phyloP scores from a whole-genome alignment of 2,329 filamentous ascomycete genomes.

The Hypocrella siamensis region DNA sequence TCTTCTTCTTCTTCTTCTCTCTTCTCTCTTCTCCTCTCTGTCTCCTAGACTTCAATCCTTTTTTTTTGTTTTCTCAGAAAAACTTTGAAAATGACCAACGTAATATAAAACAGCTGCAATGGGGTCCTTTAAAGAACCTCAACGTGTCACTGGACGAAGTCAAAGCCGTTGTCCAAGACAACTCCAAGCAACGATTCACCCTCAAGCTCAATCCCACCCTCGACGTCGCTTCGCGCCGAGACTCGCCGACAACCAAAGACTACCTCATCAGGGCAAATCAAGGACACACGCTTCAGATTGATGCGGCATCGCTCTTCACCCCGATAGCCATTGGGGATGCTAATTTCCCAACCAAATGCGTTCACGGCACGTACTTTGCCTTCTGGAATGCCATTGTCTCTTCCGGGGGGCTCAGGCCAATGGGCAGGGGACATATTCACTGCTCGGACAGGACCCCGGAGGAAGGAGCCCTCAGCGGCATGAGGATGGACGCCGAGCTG shows the following conservation, averaged over 20 bases:
- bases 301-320: slow-evolving; percentile 54
- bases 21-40: slow-evolving; percentile 1
- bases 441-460: slow-evolving; percentile 51
- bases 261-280: slow-evolving; percentile 93
- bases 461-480: slow-evolving; percentile 55
- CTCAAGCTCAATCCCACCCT: slow-evolving; percentile 59
- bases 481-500: slow-evolving; percentile 63
- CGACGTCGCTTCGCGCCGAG: slow-evolving; percentile 29
- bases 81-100: background rate
- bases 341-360: slow-evolving; percentile 49
- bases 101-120: slow-evolving; percentile 26
- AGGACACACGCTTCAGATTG: slow-evolving; percentile 71
- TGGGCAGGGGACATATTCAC: slow-evolving; percentile 81
- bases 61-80: background rate
- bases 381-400: slow-evolving; percentile 62
- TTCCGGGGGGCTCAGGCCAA: slow-evolving; percentile 63
- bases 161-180: slow-evolving; percentile 49
- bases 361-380: slow-evolving; percentile 80
- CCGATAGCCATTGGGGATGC: slow-evolving; percentile 44
- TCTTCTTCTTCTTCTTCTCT: background rate
- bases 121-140: slow-evolving; percentile 47
- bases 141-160: slow-evolving; percentile 65
- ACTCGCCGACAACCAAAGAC: slow-evolving; percentile 36
- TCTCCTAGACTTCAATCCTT: too few species aligned
- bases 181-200: slow-evolving; percentile 84